Evolutionary conservation across 768 basidiomycete genomes (phyloP).

Genomic region (Auriscalpium orientale): DNA sequence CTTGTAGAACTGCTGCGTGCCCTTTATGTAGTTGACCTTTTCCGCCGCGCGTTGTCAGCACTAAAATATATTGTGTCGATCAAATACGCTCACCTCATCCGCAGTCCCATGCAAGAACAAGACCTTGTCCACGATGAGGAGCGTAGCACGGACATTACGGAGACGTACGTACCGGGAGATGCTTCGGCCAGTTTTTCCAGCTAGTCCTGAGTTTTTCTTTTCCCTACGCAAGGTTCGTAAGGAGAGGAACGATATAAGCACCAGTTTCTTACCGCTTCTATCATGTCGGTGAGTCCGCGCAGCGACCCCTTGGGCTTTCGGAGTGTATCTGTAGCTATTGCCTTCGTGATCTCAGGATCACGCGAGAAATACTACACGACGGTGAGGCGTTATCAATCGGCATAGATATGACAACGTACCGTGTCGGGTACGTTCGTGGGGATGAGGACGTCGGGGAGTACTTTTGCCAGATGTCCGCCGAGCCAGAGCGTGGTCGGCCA

Average conservation of each 20-base stretch:
- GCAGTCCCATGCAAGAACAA: slow-evolving; percentile 56
- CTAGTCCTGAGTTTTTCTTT: slow-evolving; percentile 41
- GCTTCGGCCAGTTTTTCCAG: slow-evolving; percentile 54
- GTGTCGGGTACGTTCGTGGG: slow-evolving; percentile 42
- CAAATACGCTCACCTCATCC: slow-evolving; percentile 37
- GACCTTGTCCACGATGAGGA: slow-evolving; percentile 30
- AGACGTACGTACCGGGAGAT: slow-evolving; percentile 46
- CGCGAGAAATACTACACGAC: too few species aligned
- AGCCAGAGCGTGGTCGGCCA: slow-evolving; percentile 41
- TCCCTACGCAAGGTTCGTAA: slow-evolving; percentile 36
- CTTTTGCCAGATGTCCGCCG: slow-evolving; percentile 37
- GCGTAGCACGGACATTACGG: too few species aligned
- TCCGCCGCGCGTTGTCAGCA: background rate
- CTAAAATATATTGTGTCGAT: background rate
- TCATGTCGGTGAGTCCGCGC: too few species aligned
- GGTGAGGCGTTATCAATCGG: too few species aligned
- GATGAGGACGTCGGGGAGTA: slow-evolving; percentile 47
- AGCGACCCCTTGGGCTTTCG: too few species aligned
- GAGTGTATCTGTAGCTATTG: too few species aligned
- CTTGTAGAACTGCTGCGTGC: slow-evolving; percentile 46
- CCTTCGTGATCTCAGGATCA: too few species aligned
- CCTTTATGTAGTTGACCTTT: slow-evolving; percentile 48
- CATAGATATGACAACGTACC: slow-evolving; percentile 38
- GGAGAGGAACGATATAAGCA: background rate
- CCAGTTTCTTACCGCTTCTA: too few species aligned